Evolutionary conservation across 106 monocot genomes (phyloP).

Genomic region (Dendrobium nobile): DNA sequence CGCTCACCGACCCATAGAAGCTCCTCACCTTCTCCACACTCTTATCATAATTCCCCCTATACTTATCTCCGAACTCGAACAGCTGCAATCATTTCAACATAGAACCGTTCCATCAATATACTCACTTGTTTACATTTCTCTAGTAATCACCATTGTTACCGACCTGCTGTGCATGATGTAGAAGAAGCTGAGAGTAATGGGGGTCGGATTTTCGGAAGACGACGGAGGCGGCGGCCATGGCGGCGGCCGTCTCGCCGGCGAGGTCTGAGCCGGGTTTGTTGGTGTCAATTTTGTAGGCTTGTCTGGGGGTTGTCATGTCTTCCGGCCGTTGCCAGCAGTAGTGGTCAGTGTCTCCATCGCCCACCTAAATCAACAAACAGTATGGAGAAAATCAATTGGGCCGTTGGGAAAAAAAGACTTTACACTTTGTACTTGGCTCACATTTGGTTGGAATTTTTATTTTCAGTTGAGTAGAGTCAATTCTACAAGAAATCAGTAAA

Average conservation of each 20-base stretch:
- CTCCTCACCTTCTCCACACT: conserved; percentile 29
- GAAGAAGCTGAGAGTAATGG: conserved; percentile 13
- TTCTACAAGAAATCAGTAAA: too few species aligned
- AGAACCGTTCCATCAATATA: too few species aligned
- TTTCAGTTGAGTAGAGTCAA: too few species aligned
- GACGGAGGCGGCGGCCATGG: conserved; percentile 21
- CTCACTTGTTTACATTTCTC: too few species aligned
- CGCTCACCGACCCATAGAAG: conserved; percentile 50
- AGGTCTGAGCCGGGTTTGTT: conserved; percentile 21
- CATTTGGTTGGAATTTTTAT: too few species aligned
- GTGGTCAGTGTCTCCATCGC: conserved; percentile 32
- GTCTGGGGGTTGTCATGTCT: conserved; percentile 24
- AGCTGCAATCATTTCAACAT: conserved; percentile 13
- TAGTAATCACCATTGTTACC: too few species aligned
- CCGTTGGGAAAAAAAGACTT: too few species aligned
- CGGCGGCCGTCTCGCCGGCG: conserved; percentile 22
- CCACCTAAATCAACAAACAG: conserved; percentile 18
- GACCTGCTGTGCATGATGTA: conserved; percentile 24
- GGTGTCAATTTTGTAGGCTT: conserved; percentile 19
- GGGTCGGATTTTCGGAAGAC: conserved; percentile 17
- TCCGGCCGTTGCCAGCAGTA: conserved; percentile 31
- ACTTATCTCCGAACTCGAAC: conserved; percentile 55
- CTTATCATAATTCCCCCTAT: conserved; percentile 43
- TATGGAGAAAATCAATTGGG: background rate
- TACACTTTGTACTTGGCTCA: too few species aligned